Evolutionary conservation across 2,329 filamentous ascomycete genomes (phyloP).

Genomic region (Tolypocladium paradoxum): DNA sequence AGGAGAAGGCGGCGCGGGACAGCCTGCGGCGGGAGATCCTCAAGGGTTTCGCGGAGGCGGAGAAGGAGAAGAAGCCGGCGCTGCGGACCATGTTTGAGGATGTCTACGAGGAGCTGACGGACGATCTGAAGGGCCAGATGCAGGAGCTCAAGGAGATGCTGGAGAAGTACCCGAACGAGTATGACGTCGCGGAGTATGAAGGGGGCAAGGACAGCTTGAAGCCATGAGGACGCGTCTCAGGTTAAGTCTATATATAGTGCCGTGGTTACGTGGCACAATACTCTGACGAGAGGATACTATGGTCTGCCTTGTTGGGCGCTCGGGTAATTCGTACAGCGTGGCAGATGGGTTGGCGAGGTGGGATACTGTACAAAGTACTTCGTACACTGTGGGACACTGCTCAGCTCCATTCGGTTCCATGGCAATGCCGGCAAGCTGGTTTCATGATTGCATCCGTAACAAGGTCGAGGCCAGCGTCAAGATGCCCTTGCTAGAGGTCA

Average conservation of each 20-base stretch:
- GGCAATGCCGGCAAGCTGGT: neutral
- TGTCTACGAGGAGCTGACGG: constrained; percentile 79
- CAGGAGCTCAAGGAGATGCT: constrained; percentile 62
- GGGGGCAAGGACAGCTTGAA: constrained; percentile 57
- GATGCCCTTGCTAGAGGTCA: neutral
- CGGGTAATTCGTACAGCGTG: neutral
- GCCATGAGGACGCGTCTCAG: constrained; percentile 5
- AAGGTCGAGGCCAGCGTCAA: neutral
- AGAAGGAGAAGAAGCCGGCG: constrained; percentile 69
- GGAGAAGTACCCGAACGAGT: constrained; percentile 82
- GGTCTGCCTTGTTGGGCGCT: neutral
- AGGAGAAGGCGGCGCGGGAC: constrained; percentile 63
- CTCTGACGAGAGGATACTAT: neutral
- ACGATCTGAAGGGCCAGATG: constrained; percentile 65
- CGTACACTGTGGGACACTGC: neutral
- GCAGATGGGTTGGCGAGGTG: neutral
- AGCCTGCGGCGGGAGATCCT: constrained; percentile 63
- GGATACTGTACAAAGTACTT: neutral
- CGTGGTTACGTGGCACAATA: neutral
- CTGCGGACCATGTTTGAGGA: constrained; percentile 70
- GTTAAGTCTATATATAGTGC: neutral
- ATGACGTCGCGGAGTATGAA: constrained; percentile 69
- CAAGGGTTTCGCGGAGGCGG: constrained; percentile 72
- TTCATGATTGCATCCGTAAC: neutral
- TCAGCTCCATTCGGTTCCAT: neutral